Evolutionary conservation across 306 rosid species (phyloP).

Genomic region (Lathyrus tuberosus): DNA sequence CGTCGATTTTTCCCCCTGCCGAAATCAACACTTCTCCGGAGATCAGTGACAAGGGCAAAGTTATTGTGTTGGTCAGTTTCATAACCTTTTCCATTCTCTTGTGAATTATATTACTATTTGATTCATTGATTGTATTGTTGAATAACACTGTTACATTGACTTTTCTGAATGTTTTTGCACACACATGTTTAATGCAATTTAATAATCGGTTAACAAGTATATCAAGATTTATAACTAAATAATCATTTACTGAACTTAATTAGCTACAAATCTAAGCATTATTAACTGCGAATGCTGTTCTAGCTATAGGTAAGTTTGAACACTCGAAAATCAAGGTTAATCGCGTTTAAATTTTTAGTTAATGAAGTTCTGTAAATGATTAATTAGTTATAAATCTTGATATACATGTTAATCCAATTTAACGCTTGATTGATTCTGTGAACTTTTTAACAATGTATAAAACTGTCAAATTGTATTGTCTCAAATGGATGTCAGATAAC

Average conservation of each 20-base stretch:
- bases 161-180: too few species aligned
- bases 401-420: neutral
- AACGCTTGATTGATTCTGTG: neutral
- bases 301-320: neutral
- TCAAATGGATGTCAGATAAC: neutral
- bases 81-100: neutral
- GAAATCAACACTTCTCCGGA: slow-evolving; percentile 4
- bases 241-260: neutral
- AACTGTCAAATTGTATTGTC: neutral
- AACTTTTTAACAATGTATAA: neutral
- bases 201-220: neutral
- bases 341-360: neutral
- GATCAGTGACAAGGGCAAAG: slow-evolving; percentile 36
- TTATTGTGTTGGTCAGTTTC: slow-evolving; percentile 54
- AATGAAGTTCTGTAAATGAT: neutral
- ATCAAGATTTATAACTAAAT: neutral
- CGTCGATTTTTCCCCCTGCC: neutral
- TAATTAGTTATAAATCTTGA: neutral
- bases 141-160: too few species aligned
- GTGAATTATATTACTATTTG: too few species aligned
- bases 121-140: too few species aligned
- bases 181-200: neutral
- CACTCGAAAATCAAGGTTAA: neutral
- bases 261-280: neutral
- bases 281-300: neutral